Base-by-base conservation (phyloP, 495 filamentous ascomycete genomes). In the Penicillium desertorum region DNA sequence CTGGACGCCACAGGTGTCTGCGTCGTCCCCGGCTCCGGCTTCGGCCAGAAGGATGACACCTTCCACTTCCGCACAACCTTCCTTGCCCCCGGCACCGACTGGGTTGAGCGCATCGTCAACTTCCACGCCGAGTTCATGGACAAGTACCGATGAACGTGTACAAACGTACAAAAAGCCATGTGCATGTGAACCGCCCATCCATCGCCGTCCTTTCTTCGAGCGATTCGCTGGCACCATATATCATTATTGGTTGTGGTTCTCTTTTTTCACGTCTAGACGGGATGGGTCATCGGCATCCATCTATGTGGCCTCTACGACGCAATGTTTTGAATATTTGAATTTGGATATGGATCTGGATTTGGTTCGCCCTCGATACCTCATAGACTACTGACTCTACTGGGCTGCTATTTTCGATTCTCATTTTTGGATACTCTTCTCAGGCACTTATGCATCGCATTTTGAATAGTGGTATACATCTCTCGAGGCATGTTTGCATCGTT, bases 41-140 rank as follows among this genome's bases (percentile, higher is more conserved):
- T 98, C 65, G 93, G 94, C 7, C 94, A 98, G 80, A 92, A 87
- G 76, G 88, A 94, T 63, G 87, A 89, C 65, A 92, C 87, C 19
- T 76, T 94, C 66, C 94, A 98, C 81, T 95, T 98, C 81, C 81
- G 94, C 61, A 98, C 94, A 2, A 98, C 95, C 5, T 98, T 98
- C 80, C 78, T 98, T 55, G 91, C 94, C 5, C 94, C 95, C 1
- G 94, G 94, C 4, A 96, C 91, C 7, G 92, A 96, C 67, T 98
- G 94, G 94, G 87, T 95, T 32, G 87, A 87, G 37, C 83, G 86
- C 59, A 89, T 98, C 60, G 84, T 84, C 59, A 87, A 89, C 73
- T 98, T 98, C 77, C 94, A 98, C 73, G 72, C 84, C 65, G 87
- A 89, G 56, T 98, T 98, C 69, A 90, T 98, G 86, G 82, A 88